Base-by-base conservation (phyloP, 1,139 yeast species). In the Hemisphaericaspora subhashii region DNA sequence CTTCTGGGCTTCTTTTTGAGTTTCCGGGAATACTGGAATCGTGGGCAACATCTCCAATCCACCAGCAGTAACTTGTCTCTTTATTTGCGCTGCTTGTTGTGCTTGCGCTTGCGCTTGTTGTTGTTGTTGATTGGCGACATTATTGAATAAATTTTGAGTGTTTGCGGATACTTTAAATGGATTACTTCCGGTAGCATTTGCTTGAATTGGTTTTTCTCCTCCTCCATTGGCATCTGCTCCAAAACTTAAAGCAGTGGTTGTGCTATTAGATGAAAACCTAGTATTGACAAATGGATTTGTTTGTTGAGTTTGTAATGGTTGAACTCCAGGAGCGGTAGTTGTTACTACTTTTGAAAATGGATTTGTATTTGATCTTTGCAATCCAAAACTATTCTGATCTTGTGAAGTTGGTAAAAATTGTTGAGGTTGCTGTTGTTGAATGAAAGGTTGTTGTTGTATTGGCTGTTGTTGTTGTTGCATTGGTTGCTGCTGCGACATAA, bases 41-140 rank as follows among this genome's bases (percentile, higher is more conserved):
- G 87, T 81, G 3, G 82, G 82, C 29, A 81, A 50, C 39, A 66
- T 65, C 54, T 82, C 88, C 42, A 79, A 68, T 0, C 88, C 88
- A 4, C 87, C 88, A 15, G 86, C 83, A 2, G 87, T 81, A 3
- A 76, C 69, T 50, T 78, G 83, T 10, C 71, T 65, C 43, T 65
- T 62, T 37, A 77, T 44, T 13, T 57, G 60, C n/a, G n/a, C n/a
- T n/a, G n/a, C n/a, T 29, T 50, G 60, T 16, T 47, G 54, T 32
- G 53, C 54, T 18, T 45, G 43, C n/a, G n/a, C n/a, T 23, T 40
- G 37, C 39, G n/a, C n/a, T n/a, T 44, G 55, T 13, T 50, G 50
- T 22, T 47, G 45, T 23, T 47, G 45, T 35, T 36, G 50, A 7
- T 39, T 23, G 11, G 53, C 50, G 14, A 55, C 65, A 26, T 51